A percentile compares a stretch with the other conserved stretches of the same genome.
phyloP scores from a whole-genome alignment of 768 basidiomycete species.

The Lentinula detonsa region DNA sequence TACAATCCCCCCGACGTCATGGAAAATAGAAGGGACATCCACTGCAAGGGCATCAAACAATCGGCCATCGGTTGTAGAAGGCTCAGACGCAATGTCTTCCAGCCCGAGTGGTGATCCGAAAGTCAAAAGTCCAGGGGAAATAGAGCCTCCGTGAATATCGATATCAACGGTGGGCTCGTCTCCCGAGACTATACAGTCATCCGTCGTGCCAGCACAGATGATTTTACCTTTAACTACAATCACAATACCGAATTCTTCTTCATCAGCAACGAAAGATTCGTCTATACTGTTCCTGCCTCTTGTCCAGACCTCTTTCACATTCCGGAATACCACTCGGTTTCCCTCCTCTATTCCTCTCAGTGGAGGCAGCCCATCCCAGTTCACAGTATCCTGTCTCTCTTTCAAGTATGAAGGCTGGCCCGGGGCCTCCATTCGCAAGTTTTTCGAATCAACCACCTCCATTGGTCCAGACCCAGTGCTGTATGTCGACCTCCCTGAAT shows the following conservation, averaged over 20 bases:
- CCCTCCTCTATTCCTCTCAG: conserved; percentile 32
- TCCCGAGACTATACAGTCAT: conserved; percentile 20
- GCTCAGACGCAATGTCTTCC: conserved; percentile 68
- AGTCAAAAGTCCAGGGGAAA: conserved; percentile 60
- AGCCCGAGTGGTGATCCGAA: conserved; percentile 70
- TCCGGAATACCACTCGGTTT: conserved; percentile 49
- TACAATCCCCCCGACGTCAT: conserved; percentile 47
- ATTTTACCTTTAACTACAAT: conserved; percentile 47
- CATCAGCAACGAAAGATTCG: conserved; percentile 22
- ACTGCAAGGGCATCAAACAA: conserved; percentile 49
- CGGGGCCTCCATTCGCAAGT: conserved; percentile 41
- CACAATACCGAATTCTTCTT: conserved; percentile 23
- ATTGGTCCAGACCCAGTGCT: conserved; percentile 32
- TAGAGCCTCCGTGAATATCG: conserved; percentile 64
- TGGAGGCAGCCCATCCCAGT: conserved; percentile 70
- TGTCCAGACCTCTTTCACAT: conserved; percentile 52
- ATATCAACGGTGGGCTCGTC: conserved; percentile 25
- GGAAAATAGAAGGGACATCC: conserved; percentile 37
- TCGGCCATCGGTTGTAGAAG: conserved; percentile 58
- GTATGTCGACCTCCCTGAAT: conserved; percentile 29
- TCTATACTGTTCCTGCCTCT: conserved; percentile 24
- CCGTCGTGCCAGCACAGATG: conserved; percentile 35
- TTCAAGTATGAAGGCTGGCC: conserved; percentile 56
- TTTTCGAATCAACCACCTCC: conserved; percentile 13
- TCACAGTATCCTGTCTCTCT: conserved; percentile 51